Conservation (phyloP, 371 early-diverging fungal species). For the Apophysomyces sp. region DNA sequence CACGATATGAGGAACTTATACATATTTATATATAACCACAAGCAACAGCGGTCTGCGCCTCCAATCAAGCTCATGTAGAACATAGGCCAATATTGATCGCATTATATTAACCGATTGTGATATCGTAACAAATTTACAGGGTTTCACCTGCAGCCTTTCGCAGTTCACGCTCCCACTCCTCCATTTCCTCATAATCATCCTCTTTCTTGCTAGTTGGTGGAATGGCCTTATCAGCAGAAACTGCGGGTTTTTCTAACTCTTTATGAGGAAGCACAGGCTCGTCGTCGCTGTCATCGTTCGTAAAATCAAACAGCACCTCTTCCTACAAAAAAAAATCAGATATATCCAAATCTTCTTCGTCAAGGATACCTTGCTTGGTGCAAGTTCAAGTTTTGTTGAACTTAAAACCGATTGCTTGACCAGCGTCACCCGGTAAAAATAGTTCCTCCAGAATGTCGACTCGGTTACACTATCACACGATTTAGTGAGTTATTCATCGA, state of each 20-base stretch:
- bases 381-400: constrained; percentile 6
- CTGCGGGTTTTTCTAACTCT: constrained; percentile 4
- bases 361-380: constrained; percentile 9
- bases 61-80: too few relatives aligned
- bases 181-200: constrained; percentile 32
- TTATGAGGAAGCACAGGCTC: background rate
- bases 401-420: constrained; percentile 53
- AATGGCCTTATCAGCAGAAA: background rate
- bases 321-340: constrained; percentile 2
- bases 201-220: background rate
- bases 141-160: constrained; percentile 28
- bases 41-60: too few relatives aligned
- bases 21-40: too few relatives aligned
- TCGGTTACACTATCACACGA: constrained; percentile 57
- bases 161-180: constrained; percentile 44
- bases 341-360: background rate
- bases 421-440: constrained; percentile 73
- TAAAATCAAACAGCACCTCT: constrained; percentile 32
- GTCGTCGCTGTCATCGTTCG: constrained; percentile 17
- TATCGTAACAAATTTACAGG: background rate
- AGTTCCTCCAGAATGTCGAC: constrained; percentile 69
- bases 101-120: too few relatives aligned
- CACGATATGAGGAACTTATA: too few relatives aligned
- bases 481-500: background rate
- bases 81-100: too few relatives aligned